These are phyloP conservation scores for Tetrapyrgos nigripes DNA, from an alignment of 1,284 basidiomycete species.

Conservation along the genomic window DNA sequence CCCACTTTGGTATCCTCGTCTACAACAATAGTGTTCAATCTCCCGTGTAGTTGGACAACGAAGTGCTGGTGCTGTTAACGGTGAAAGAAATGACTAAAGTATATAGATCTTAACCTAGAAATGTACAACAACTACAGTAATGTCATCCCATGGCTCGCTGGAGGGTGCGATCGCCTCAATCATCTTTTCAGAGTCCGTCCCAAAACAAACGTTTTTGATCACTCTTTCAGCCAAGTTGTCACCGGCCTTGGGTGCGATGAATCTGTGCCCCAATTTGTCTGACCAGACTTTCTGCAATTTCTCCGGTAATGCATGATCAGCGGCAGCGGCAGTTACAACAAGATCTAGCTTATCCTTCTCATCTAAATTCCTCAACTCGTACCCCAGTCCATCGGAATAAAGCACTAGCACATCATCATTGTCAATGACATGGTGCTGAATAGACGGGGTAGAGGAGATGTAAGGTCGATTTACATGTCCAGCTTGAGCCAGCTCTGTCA, in stretches of 20 bases:
- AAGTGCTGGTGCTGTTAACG: no score
- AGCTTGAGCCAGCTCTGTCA: constrained; percentile 1
- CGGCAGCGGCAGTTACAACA: background rate
- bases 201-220: constrained; percentile 16
- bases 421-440: constrained; percentile 13
- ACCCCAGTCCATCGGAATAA: constrained; percentile 20
- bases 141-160: constrained; percentile 13
- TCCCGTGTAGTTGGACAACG: no score
- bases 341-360: background rate
- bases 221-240: constrained; percentile 14
- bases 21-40: no score
- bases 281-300: constrained; percentile 3
- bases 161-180: constrained; percentile 5
- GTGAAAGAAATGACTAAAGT: no score
- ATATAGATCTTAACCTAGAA: no score
- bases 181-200: constrained; percentile 4
- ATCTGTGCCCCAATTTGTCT: constrained; percentile 7
- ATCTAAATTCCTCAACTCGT: constrained; percentile 10
- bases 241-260: background rate
- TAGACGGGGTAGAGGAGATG: constrained; percentile 16
- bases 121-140: constrained; percentile 12
- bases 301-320: no score
- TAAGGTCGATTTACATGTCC: constrained; percentile 19
- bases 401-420: constrained; percentile 20
- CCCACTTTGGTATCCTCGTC: no score